These are phyloP conservation scores for Rhododendron henanense DNA, from an alignment of 148 eudicot genomes.

Conservation along the genomic window DNA sequence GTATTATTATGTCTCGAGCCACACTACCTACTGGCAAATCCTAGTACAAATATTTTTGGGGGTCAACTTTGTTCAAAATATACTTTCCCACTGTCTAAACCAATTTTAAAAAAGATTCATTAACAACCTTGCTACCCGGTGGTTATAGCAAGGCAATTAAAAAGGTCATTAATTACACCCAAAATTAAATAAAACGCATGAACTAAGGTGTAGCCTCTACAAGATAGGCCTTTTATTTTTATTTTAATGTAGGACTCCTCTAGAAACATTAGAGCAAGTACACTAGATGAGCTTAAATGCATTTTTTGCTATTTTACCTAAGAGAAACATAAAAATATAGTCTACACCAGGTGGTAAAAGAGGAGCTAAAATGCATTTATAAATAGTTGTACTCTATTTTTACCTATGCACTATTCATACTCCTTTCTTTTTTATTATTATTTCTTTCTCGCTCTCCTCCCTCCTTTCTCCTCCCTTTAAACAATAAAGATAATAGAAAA, in stretches of 20 bases:
- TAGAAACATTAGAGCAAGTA: not conserved
- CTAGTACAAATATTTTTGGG: not conserved
- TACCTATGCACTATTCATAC: too few relatives aligned
- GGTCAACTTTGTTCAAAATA: conserved; percentile 7
- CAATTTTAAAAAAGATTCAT: not conserved
- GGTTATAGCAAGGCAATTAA: conserved; percentile 2
- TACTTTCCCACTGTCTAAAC: conserved; percentile 15
- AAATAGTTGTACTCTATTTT: too few relatives aligned
- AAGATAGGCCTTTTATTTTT: not conserved
- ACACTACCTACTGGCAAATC: conserved; percentile 1
- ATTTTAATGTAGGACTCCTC: not conserved
- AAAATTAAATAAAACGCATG: not conserved
- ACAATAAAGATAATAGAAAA: too few relatives aligned
- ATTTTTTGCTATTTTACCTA: too few relatives aligned
- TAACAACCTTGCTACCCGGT: not conserved
- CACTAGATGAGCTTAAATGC: too few relatives aligned
- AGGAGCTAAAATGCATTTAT: too few relatives aligned
- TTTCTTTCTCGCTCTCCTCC: too few relatives aligned
- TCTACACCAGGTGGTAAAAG: too few relatives aligned
- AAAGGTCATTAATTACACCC: conserved; percentile 14
- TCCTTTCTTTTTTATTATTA: too few relatives aligned
- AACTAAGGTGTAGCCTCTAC: not conserved
- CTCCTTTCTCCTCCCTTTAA: too few relatives aligned
- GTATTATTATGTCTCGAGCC: conserved; percentile 21
- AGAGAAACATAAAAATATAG: too few relatives aligned